phyloP scores from a whole-genome alignment of 2,329 filamentous ascomycete species.

The Aspergillus brasiliensis region DNA sequence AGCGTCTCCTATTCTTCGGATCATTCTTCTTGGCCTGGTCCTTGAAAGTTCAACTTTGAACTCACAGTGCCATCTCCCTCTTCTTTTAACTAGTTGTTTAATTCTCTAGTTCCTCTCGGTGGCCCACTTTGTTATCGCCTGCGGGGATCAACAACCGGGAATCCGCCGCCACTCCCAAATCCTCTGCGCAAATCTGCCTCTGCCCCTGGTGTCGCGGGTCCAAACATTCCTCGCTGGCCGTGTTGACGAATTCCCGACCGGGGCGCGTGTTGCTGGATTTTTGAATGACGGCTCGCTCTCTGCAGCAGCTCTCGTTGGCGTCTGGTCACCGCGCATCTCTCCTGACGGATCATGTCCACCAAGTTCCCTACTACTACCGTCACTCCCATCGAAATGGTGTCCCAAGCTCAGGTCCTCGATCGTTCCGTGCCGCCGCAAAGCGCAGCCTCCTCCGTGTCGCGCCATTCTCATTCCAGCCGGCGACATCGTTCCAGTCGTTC shows the following conservation, averaged over 20 bases:
- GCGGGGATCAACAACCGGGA: constrained; percentile 11
- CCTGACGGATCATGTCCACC: constrained; percentile 22
- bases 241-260: neutral
- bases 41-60: neutral
- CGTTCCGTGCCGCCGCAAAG: constrained; percentile 62
- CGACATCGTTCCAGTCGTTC: constrained; percentile 78
- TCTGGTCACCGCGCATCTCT: constrained; percentile 17
- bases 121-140: constrained; percentile 7
- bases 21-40: neutral
- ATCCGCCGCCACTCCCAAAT: constrained; percentile 4
- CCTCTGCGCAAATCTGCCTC: neutral
- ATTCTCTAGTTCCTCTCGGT: neutral
- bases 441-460: constrained; percentile 64
- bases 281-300: constrained; percentile 18
- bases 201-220: neutral
- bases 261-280: constrained; percentile 10
- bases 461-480: constrained; percentile 61
- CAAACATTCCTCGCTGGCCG: constrained; percentile 1
- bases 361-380: constrained; percentile 13
- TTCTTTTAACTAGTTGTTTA: neutral
- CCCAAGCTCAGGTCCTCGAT: constrained; percentile 51
- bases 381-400: constrained; percentile 33
- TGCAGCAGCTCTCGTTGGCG: constrained; percentile 14
- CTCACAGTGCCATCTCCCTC: neutral
- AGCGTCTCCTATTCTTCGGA: neutral